Base-by-base conservation (phyloP, 257 asterid genomes). In the Paraleonurus japonicus region DNA sequence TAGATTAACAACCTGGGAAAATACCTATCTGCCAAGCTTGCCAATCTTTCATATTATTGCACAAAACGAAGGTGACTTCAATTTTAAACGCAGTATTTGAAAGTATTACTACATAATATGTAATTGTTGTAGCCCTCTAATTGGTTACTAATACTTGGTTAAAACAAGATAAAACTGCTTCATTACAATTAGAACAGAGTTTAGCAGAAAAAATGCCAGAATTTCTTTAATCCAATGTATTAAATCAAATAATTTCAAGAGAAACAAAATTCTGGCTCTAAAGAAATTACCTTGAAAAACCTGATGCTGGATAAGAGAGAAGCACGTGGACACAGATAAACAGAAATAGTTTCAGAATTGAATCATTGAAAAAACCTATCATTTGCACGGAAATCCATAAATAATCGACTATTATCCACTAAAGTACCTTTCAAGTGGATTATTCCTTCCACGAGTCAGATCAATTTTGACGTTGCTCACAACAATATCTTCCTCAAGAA, bases 391-490 rank as follows among this genome's bases (percentile, higher is more conserved):
- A 54, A 70, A 70, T 58, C 24, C 41, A 23, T 7, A 27, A 69
- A 9, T 60, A 68, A 26, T 41, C 30, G 12, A 45, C 64, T 10
- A 30, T 24, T 53, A 6, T 12, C 37, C 22, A 30, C 64, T 65
- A 19, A 28, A 43, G 30, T 85, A 92, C 97, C 96, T 83, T 72
- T 86, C 87, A 61, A 92, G 85, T 24, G 97, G 98, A 82, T 90
- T 89, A 59, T 78, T 78, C 76, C 70, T 83, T 69, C 98, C 97
- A 43, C 81, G 82, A 54, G 96, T 76, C 74, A 90, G 85, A 82
- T 93, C 97, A 71, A 93, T 93, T 83, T 81, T 85, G 72, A 93
- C 85, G 71, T 83, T 90, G 76, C 84, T 79, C 78, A 90, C 94
- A 4, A 77, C 89, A 48, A 92, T 65, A 83, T 92, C 98, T 65